phyloP scores from a whole-genome alignment of 768 basidiomycete genomes.

The Leccinellum rugosiceps region DNA sequence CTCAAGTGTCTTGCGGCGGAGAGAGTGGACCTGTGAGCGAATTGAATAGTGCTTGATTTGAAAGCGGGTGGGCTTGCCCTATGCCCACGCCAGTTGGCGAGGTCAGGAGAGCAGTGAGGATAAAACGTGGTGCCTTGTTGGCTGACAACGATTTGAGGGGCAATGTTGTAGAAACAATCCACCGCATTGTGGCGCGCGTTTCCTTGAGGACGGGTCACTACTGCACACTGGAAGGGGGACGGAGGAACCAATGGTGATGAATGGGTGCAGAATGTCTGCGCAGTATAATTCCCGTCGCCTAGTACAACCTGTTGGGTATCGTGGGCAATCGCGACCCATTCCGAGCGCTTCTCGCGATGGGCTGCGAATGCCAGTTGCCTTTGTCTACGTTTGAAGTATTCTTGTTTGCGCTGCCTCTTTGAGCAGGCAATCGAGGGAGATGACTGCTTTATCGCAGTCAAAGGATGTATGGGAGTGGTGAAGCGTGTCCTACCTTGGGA shows the following conservation, averaged over 20 bases:
- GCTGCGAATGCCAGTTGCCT: slow-evolving; percentile 19
- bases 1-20: slow-evolving; percentile 31
- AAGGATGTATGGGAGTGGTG: slow-evolving; percentile 19
- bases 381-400: slow-evolving; percentile 18
- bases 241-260: slow-evolving; percentile 1
- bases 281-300: slow-evolving; percentile 40
- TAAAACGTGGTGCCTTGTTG: slow-evolving; percentile 39
- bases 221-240: slow-evolving; percentile 19
- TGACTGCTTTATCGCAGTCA: slow-evolving; percentile 27
- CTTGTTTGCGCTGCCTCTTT: slow-evolving; percentile 23
- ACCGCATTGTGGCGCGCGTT: neutral
- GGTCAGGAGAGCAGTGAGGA: slow-evolving; percentile 34
- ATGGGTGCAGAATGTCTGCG: slow-evolving; percentile 21
- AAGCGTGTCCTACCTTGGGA: slow-evolving; percentile 28
- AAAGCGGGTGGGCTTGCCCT: slow-evolving; percentile 3
- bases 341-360: slow-evolving; percentile 25
- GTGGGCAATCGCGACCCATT: slow-evolving; percentile 33
- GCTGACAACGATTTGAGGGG: slow-evolving; percentile 34
- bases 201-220: slow-evolving; percentile 8
- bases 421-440: slow-evolving; percentile 7
- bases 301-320: slow-evolving; percentile 38
- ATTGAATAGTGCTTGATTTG: slow-evolving; percentile 25
- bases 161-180: slow-evolving; percentile 32
- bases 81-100: slow-evolving; percentile 35
- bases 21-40: slow-evolving; percentile 31